Percentiles rank a stretch among this genome's conserved stretches.
These are phyloP conservation scores for Elasticomyces elasticus DNA, from an alignment of 495 filamentous ascomycete species.

Conservation along the genomic window DNA sequence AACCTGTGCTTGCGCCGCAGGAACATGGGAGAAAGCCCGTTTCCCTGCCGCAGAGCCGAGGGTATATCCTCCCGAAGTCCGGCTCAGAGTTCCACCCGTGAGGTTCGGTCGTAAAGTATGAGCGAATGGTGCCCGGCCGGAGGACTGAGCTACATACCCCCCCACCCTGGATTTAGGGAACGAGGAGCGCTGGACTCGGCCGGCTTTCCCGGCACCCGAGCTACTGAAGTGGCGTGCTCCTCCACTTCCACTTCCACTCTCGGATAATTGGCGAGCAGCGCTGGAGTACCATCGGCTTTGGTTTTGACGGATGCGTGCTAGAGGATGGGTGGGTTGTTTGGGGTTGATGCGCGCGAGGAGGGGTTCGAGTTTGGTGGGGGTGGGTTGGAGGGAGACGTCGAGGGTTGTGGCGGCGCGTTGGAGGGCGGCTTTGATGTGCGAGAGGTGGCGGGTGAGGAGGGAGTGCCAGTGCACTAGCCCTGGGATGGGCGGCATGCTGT, in stretches of 20 bases:
- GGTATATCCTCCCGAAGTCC: slow-evolving; percentile 79
- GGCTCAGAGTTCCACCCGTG: slow-evolving; percentile 74
- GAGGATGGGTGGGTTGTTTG: slow-evolving; percentile 62
- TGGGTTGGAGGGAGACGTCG: slow-evolving; percentile 36
- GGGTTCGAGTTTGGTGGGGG: slow-evolving; percentile 43
- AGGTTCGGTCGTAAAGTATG: slow-evolving; percentile 85
- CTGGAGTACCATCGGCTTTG: slow-evolving; percentile 61
- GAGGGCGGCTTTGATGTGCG: slow-evolving; percentile 14
- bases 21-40: slow-evolving; percentile 81
- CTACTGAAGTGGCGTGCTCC: slow-evolving; percentile 53
- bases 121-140: slow-evolving; percentile 75
- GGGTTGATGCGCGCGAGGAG: slow-evolving; percentile 43
- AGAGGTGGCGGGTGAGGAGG: slow-evolving; percentile 11
- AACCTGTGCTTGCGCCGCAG: slow-evolving; percentile 76
- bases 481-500: slow-evolving; percentile 22
- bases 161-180: slow-evolving; percentile 57
- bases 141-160: slow-evolving; percentile 53
- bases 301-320: slow-evolving; percentile 60
- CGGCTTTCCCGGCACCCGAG: slow-evolving; percentile 35
- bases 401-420: slow-evolving; percentile 22
- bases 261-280: slow-evolving; percentile 45
- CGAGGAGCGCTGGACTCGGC: slow-evolving; percentile 52
- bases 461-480: slow-evolving; percentile 20
- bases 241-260: no score
- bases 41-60: slow-evolving; percentile 63